Percentiles rank a stretch among this genome's conserved stretches.
These are phyloP conservation scores for Falciphora oryzae DNA, from an alignment of 2,329 filamentous ascomycete species.

Conservation along the genomic window DNA sequence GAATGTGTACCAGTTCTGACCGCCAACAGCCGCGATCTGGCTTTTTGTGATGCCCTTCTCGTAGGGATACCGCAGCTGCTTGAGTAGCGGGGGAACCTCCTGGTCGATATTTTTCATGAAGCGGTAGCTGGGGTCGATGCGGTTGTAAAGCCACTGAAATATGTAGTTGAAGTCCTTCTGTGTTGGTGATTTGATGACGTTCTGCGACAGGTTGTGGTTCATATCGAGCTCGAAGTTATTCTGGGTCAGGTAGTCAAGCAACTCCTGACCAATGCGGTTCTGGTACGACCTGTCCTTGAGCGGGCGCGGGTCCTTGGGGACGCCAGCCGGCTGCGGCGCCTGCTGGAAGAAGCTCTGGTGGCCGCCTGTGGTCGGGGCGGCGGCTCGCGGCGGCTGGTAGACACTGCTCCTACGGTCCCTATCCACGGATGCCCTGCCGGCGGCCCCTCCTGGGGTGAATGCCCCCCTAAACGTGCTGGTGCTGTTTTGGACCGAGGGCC, in stretches of 20 bases:
- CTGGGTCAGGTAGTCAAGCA: slow-evolving; percentile 85
- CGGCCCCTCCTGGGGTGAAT: slow-evolving; percentile 50
- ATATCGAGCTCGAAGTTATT: slow-evolving; percentile 98
- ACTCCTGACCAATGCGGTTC: slow-evolving; percentile 75
- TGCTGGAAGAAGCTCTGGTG: slow-evolving; percentile 96
- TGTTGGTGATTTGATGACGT: slow-evolving; percentile 87
- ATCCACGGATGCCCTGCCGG: slow-evolving; percentile 41
- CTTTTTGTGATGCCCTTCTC: slow-evolving; percentile 96
- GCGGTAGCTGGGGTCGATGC: slow-evolving; percentile 87
- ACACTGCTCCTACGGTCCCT: slow-evolving; percentile 73
- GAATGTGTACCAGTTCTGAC: slow-evolving; percentile 95
- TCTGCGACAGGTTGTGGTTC: slow-evolving; percentile 87
- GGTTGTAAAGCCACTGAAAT: slow-evolving; percentile 96
- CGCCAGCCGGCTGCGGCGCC: slow-evolving; percentile 71
- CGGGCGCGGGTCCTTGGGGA: slow-evolving; percentile 80
- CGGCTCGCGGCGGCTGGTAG: slow-evolving; percentile 57
- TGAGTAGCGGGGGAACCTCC: slow-evolving; percentile 86
- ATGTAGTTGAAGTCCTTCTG: slow-evolving; percentile 98
- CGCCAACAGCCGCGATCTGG: slow-evolving; percentile 88
- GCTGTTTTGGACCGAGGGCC: slow-evolving; percentile 69
- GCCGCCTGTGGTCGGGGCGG: slow-evolving; percentile 40
- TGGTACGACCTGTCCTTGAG: slow-evolving; percentile 77
- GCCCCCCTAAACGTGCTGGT: slow-evolving; percentile 56
- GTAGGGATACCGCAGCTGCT: slow-evolving; percentile 91
- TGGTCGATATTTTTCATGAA: slow-evolving; percentile 95